phyloP scores from a whole-genome alignment of 1,284 basidiomycete genomes.

The Boletus sp. region DNA sequence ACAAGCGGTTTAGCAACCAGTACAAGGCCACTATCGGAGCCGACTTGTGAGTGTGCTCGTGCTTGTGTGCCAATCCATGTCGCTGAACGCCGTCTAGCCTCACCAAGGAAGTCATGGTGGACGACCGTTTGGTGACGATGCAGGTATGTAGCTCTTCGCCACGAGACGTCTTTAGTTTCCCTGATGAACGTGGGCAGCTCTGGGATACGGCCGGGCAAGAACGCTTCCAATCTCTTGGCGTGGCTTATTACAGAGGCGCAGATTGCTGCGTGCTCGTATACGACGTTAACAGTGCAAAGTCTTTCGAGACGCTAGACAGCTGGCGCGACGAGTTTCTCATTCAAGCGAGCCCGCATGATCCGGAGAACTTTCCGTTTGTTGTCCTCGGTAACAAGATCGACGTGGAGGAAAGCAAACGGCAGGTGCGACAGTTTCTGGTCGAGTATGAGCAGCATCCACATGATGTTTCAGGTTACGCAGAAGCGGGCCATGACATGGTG shows the following conservation, averaged over 20 bases:
- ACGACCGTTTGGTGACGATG: conserved; percentile 98
- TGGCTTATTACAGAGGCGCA: conserved; percentile 98
- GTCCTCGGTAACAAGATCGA: conserved; percentile 99
- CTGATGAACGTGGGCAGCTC: conserved; percentile 51
- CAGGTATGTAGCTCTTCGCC: conserved; percentile 61
- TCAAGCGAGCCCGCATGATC: conserved; percentile 97
- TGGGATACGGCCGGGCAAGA: conserved; percentile 99
- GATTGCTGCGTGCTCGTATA: conserved; percentile 99
- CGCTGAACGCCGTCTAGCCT: conserved; percentile 53
- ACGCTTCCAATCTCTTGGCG: conserved; percentile 97
- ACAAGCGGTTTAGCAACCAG: conserved; percentile 99
- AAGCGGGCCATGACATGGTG: conserved; percentile 99
- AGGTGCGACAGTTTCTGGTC: conserved; percentile 54
- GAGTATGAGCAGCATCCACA: not conserved
- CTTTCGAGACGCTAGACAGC: conserved; percentile 96
- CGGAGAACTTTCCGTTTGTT: conserved; percentile 99
- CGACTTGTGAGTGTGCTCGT: conserved; percentile 67
- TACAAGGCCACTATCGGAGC: conserved; percentile 98
- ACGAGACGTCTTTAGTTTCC: not conserved
- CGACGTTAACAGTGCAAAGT: conserved; percentile 98
- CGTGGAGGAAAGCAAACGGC: conserved; percentile 97
- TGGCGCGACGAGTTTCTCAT: conserved; percentile 98
- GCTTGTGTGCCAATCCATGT: conserved; percentile 13
- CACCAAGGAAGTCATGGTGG: conserved; percentile 98
- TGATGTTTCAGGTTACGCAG: conserved; percentile 79